Evolutionary conservation across 176 grass and related monocot species (phyloP), one percentile per base, ranked within the genome.

Genomic region (Rhynchospora breviuscula): DNA sequence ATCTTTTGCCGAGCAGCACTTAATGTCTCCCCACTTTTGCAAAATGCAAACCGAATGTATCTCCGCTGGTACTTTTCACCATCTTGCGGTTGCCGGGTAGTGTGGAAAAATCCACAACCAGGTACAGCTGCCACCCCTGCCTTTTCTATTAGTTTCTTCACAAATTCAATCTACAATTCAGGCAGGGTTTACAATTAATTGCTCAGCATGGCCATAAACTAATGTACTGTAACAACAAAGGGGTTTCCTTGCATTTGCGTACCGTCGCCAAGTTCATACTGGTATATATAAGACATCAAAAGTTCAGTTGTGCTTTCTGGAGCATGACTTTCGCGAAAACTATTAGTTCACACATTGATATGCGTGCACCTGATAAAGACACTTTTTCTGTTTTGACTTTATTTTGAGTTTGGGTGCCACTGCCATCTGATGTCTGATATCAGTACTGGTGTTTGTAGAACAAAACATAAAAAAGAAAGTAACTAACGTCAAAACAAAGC

Each of bases 91-190:
- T 47, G 21, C 7, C 8, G 56, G 14, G 53, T 77, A 67, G 21
- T n/a, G 79, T 97, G 94, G 84, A 97, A 98, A 84, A 98, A 98
- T 59, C 92, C 92, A 84, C 92, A 3, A 1, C 95, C 95, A 63
- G 95, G 95, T 22, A 94, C 95, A 10, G 90, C 90, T 0, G 89
- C 95, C 73, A 98, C 92, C 85, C 95, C 92, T 6, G 87, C 90
- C 25, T 86, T 85, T 18, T 85, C 67, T n/a, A 93, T 94, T 62
- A 94, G 84, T 63, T 84, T 75, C 15, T 52, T 90, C 85, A 93
- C 92, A 49, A 98, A 98, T 65, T 98, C 87, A 68, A 94, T 87
- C 95, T 98, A 87, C 74, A 87, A 87, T 80, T 65, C 43, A 78
- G 47, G 47, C 8, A 80, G 81, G 81, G 64, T 58, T 56, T 29